Evolutionary conservation across 805 yeast species (phyloP), one percentile per base, ranked within the genome.

Genomic region (Nakazawaea siamensis): DNA sequence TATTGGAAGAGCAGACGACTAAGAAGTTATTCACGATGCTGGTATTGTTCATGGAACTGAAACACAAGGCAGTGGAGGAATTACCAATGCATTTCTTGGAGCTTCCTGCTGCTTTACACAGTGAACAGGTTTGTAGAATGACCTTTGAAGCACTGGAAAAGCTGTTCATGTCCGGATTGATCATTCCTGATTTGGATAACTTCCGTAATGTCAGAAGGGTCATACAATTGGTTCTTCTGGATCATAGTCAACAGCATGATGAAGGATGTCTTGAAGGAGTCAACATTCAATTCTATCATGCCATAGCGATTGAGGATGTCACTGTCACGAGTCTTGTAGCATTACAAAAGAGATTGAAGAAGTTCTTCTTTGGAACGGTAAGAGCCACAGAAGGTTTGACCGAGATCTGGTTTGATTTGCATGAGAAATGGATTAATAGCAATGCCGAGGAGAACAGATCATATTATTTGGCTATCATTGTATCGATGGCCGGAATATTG

Each of bases 291-390:
- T 59, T 74, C 17, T 65, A 66, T 27, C 43, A 45, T 8, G 60
- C 64, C 3, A 58, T 83, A 30, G 55, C 70, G 3, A 54, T 69
- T 5, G 87, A 79, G 41, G 70, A 64, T 16, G 57, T 60, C 16
- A 69, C 77, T 2, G 70, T 80, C 27, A 75, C 83, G 1, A 88
- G 92, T 19, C 66, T 77, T 15, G 76, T 80, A 19, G 87, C 94
- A 0, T 64, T 81, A 24, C 87, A 82, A 48, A 80, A 81, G 49
- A 70, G 75, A n/a, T 39, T 55, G 81, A 34, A 65, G 82, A 49
- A 68, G 58, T 28, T 60, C 55, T 33, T 45, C 64, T 14, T 43
- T 46, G 34, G 51, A 43, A 35, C 31, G 40, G 37, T 39, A 50
- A 16, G 46, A 18, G 33, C 34, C 8, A 37, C 40, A 11, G n/a